Base-by-base conservation (phyloP, 163 green algal genomes). In the Scenedesmus sp. region DNA sequence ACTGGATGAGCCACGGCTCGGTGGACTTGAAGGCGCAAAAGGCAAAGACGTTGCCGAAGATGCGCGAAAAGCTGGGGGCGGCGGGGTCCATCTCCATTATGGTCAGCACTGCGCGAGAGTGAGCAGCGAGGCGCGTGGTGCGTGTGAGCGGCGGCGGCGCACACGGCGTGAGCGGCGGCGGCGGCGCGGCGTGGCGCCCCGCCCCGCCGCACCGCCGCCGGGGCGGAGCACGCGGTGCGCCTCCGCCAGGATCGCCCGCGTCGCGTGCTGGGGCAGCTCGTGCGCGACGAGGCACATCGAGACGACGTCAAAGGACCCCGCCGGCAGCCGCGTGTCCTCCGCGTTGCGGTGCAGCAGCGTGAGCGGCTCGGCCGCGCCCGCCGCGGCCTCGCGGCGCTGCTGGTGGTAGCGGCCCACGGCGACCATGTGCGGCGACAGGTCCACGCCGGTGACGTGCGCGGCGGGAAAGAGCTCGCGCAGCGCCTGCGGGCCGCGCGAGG, bases 31-130 rank as follows among this genome's bases (percentile, higher is more conserved):
- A 96, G 1, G 87, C 90, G 13, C 84, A 85, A 60, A 89, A 94
- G 1, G 91, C 88, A 69, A 95, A 89, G 20, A 89, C 88, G 64
- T 95, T 95, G 20, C 26, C 48, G n/a, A 94, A 87, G 18, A 94
- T 81, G n/a, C 88, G 70, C 63, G 89, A 83, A 70, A 93, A 95
- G 14, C 78, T 64, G 6, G 87, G 64, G 0, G 81, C 85, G 3
- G 51, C 31, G 2, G 92, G 90, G 77, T 96, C 89, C 91, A 96
- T 95, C 78, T 96, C 88, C 88, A 88, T 89, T 42, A 93, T 86
- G 31, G 69, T 53, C 69, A 77, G 66, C 3, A 57, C 53, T 18
- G 53, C 69, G 34, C 57, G 34, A 70, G 57, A 56, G 57, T 78
- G 44, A 42, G 50, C 50, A 58, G 50, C n/a, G 50, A 28, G 18